Evolutionary conservation across 2,329 filamentous ascomycete genomes (phyloP).

Genomic region (Leptographium radiaticola): DNA sequence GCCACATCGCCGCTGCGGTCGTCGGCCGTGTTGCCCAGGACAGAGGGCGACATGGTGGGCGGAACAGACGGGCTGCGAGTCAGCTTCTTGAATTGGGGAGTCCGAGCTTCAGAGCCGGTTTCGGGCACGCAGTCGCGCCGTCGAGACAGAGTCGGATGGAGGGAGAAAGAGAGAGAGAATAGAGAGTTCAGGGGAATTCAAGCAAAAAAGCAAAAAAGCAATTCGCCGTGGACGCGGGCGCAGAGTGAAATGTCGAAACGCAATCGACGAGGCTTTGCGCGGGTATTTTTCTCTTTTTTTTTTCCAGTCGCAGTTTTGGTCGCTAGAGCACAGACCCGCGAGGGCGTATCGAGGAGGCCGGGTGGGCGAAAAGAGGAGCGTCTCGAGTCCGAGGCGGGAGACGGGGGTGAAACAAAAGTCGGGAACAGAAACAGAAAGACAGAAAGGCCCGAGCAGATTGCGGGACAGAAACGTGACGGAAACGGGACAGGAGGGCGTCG

Average conservation of each 20-base stretch:
- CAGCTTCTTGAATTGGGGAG: conserved; percentile 1
- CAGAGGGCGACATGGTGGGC: conserved; percentile 22
- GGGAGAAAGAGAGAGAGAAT: no score
- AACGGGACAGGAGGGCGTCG: background rate
- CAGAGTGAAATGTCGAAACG: no score
- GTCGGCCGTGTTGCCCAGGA: conserved; percentile 21
- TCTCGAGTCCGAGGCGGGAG: background rate
- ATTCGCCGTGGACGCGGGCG: no score
- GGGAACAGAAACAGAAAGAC: background rate
- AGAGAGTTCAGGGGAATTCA: no score
- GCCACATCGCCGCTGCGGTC: conserved; percentile 16
- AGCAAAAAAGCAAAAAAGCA: no score
- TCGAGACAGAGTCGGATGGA: no score
- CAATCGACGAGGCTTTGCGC: no score
- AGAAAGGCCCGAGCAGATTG: background rate
- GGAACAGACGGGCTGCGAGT: background rate
- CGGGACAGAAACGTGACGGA: background rate
- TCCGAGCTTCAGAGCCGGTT: no score
- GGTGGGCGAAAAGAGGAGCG: background rate
- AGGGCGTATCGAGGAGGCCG: background rate
- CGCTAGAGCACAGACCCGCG: background rate
- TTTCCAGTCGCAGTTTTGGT: background rate
- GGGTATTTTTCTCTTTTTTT: no score
- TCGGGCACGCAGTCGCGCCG: no score
- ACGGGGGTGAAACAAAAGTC: background rate